Evolutionary conservation across 2,329 filamentous ascomycete species (phyloP).

Genomic region (Colletotrichum tropicale): DNA sequence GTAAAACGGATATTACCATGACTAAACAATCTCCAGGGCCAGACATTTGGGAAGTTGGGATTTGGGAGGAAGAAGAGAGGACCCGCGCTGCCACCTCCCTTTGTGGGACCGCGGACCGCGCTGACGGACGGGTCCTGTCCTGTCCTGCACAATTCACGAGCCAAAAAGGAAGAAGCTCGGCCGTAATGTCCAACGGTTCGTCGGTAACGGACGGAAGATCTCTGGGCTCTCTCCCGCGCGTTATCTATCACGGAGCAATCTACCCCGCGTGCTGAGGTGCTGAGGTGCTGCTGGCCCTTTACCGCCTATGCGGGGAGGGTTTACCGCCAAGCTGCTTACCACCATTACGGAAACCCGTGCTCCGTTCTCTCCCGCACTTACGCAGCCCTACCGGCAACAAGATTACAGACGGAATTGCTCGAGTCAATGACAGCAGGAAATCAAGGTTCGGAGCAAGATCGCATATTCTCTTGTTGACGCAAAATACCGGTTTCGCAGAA

Average conservation of each 20-base stretch:
- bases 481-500: not conserved
- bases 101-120: not conserved
- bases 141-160: not conserved
- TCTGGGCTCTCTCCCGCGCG: not conserved
- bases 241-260: not conserved
- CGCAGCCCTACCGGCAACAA: not conserved
- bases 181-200: not conserved
- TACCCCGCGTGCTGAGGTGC: not conserved
- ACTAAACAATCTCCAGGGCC: not conserved
- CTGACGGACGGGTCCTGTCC: not conserved
- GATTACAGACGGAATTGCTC: not conserved
- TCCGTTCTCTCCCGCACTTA: not conserved
- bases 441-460: not conserved
- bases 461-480: not conserved
- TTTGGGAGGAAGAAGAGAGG: not conserved
- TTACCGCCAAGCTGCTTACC: not conserved
- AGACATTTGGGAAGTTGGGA: not conserved
- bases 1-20: not conserved
- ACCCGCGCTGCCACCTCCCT: constrained; percentile 5
- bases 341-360: not conserved
- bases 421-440: not conserved
- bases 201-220: not conserved
- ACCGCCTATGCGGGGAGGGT: not conserved
- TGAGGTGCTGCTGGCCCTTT: not conserved
- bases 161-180: not conserved